Evolutionary conservation across 306 rosid genomes (phyloP).

Genomic region (Gynostemma pentaphyllum): DNA sequence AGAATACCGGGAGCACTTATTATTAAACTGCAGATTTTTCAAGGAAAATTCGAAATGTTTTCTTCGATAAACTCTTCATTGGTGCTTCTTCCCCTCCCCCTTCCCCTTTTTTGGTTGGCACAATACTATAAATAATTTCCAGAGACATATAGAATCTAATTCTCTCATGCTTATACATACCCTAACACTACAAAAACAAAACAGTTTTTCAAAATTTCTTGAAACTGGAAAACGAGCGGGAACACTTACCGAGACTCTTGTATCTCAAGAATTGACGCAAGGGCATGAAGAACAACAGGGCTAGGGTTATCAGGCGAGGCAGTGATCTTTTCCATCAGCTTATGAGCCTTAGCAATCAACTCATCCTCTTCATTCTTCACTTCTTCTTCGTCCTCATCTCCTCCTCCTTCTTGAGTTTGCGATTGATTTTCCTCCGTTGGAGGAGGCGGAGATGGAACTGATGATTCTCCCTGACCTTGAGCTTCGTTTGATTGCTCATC

Average conservation of each 20-base stretch:
- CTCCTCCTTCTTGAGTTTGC: constrained; percentile 20
- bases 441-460: constrained; percentile 16
- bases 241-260: constrained; percentile 54
- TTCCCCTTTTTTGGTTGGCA: too few relatives aligned
- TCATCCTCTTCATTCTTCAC: constrained; percentile 68
- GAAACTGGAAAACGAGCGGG: neutral
- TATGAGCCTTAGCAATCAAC: constrained; percentile 57
- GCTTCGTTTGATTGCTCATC: constrained; percentile 34
- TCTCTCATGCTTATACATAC: neutral
- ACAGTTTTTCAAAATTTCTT: neutral
- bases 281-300: constrained; percentile 61
- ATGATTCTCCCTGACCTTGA: constrained; percentile 14
- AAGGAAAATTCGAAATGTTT: too few relatives aligned
- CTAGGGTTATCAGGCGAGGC: constrained; percentile 69
- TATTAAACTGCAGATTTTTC: too few relatives aligned
- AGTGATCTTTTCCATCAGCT: constrained; percentile 71
- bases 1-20: too few relatives aligned
- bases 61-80: too few relatives aligned
- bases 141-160: too few relatives aligned
- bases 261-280: constrained; percentile 70
- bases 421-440: constrained; percentile 27
- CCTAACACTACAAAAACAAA: neutral
- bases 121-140: too few relatives aligned
- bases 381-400: constrained; percentile 56
- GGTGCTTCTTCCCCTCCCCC: too few relatives aligned